Conservation (phyloP, 352 stramenopile species). For the Albugo laibachii region DNA sequence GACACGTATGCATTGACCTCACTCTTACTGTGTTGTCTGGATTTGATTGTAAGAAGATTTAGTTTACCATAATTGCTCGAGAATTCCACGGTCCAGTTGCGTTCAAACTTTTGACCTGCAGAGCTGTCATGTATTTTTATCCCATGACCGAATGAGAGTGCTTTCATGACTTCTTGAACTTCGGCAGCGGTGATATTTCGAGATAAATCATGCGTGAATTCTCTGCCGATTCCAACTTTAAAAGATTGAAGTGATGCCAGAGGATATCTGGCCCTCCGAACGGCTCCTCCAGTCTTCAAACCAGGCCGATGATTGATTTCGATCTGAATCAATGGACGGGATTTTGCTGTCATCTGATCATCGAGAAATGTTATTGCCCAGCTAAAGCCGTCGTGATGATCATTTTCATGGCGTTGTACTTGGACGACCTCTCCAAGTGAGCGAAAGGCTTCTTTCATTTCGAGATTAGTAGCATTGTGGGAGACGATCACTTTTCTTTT, state of each 20-base stretch:
- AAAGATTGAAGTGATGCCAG: neutral
- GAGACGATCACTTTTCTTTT: slow-evolving; percentile 16
- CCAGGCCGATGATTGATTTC: slow-evolving; percentile 6
- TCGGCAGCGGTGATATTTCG: neutral
- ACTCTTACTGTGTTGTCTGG: neutral
- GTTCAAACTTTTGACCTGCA: no score
- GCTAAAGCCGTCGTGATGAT: slow-evolving; percentile 15
- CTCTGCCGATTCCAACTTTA: neutral
- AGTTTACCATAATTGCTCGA: neutral
- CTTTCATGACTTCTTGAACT: neutral
- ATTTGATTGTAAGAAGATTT: neutral
- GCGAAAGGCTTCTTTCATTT: slow-evolving; percentile 18
- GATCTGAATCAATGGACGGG: slow-evolving; percentile 6
- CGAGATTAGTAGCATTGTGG: slow-evolving; percentile 17
- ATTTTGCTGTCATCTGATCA: neutral
- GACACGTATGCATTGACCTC: neutral
- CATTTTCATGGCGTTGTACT: slow-evolving; percentile 11
- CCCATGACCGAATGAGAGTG: neutral
- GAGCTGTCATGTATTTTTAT: neutral
- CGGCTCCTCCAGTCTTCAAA: neutral
- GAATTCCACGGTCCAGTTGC: neutral
- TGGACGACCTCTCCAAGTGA: slow-evolving; percentile 10
- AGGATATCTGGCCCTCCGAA: neutral
- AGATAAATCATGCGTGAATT: neutral
- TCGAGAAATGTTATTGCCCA: slow-evolving; percentile 18